Conservation (phyloP, 352 stramenopile species). For the Phytophthora litchii region DNA sequence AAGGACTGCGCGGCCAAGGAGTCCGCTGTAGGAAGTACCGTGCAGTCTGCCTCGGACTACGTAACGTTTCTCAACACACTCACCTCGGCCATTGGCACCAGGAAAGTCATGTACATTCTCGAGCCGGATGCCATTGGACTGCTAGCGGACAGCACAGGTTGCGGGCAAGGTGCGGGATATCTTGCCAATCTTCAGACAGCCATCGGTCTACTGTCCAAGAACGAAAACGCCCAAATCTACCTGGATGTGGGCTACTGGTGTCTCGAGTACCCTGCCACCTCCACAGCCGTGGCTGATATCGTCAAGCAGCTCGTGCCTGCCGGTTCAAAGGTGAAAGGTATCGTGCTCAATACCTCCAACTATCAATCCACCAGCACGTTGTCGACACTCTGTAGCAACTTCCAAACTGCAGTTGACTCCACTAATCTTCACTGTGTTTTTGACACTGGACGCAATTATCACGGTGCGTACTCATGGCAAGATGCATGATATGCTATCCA, state of each 20-base stretch:
- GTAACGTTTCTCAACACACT: constrained; percentile 51
- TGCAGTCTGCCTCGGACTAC: constrained; percentile 57
- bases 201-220: constrained; percentile 51
- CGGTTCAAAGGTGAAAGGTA: constrained; percentile 55
- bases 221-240: constrained; percentile 76
- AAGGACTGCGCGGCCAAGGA: constrained; percentile 74
- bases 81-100: constrained; percentile 45
- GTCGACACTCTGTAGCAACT: constrained; percentile 54
- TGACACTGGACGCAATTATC: constrained; percentile 69
- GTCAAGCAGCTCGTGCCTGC: constrained; percentile 47
- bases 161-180: constrained; percentile 53
- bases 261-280: constrained; percentile 35
- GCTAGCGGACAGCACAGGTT: constrained; percentile 39
- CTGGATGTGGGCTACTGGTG: constrained; percentile 76
- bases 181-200: constrained; percentile 55
- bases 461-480: constrained; percentile 17
- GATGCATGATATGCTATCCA: background rate
- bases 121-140: constrained; percentile 73
- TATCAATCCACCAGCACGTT: constrained; percentile 66
- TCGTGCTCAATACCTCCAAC: constrained; percentile 83
- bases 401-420: constrained; percentile 54
- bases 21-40: constrained; percentile 40
- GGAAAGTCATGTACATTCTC: constrained; percentile 73
- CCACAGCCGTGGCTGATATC: constrained; percentile 32
- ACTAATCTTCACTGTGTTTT: constrained; percentile 58